These are phyloP conservation scores for Ustilago tritici DNA, from an alignment of 1,284 basidiomycete genomes.

Conservation along the genomic window DNA sequence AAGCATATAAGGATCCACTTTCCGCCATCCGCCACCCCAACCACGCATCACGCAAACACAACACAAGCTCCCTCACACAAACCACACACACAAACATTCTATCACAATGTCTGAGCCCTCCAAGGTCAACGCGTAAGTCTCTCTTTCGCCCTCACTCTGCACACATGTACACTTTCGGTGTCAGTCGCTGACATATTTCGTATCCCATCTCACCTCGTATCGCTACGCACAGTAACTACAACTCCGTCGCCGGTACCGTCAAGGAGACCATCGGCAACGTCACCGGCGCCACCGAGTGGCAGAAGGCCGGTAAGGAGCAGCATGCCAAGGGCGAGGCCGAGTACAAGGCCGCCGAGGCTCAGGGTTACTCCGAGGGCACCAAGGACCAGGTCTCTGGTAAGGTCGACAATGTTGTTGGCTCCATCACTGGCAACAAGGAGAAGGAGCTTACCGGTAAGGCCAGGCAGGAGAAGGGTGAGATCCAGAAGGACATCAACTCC, in stretches of 20 bases:
- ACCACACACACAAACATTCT: conserved; percentile 17
- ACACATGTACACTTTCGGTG: background rate
- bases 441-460: conserved; percentile 58
- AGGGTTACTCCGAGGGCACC: conserved; percentile 63
- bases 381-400: conserved; percentile 63
- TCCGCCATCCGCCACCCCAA: background rate
- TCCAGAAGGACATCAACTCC: conserved; percentile 57
- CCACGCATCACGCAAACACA: conserved; percentile 18
- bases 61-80: conserved; percentile 10
- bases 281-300: conserved; percentile 54
- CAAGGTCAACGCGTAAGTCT: conserved; percentile 52
- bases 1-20: conserved; percentile 30
- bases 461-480: conserved; percentile 54
- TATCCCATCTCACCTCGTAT: background rate
- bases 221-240: conserved; percentile 40
- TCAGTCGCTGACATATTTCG: background rate
- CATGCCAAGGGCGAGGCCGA: conserved; percentile 62
- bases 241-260: conserved; percentile 53
- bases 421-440: conserved; percentile 60
- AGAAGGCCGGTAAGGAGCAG: conserved; percentile 59
- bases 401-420: conserved; percentile 56
- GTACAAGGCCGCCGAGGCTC: conserved; percentile 60
- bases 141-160: background rate
- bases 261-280: conserved; percentile 61
- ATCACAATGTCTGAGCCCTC: conserved; percentile 58